Base-by-base conservation (phyloP, 2,329 filamentous ascomycete genomes). In the Trichoderma cornu-damae region DNA sequence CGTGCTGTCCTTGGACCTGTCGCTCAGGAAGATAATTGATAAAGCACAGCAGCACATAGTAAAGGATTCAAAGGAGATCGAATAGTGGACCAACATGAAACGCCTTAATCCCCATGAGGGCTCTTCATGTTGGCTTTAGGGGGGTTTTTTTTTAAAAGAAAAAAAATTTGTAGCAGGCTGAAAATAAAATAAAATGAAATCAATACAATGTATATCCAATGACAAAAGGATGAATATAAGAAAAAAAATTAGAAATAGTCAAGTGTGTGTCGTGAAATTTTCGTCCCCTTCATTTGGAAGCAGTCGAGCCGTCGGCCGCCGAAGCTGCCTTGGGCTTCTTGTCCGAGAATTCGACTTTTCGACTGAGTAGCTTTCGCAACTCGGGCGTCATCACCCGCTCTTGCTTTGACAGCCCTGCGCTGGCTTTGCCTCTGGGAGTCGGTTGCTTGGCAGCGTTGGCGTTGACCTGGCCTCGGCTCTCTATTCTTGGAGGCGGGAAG, bases 401-500 rank as follows among this genome's bases (percentile, higher is more conserved):
- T 7, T 69, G 63, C 54, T 69, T 63, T 4, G 67, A 60, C 56
- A 69, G 60, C 3, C 68, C 65, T 4, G 63, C 64, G 32, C 72
- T 73, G n/a, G 68, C 69, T 53, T 77, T 77, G 14, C 70, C 75
- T 50, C 72, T 72, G 57, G 57, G 57, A 40, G 34, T 37, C 52
- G 26, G 61, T 37, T 32, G 18, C 38, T 18, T 40, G 7, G 40
- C 28, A 20, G 37, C 12, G 42, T 30, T 48, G 42, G 53, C 4
- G 37, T 38, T 20, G 7, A 54, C 20, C 16, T 43, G 58, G 28
- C 46, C 64, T 47, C 54, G 57, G 53, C 57, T 61, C 48, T 61
- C 53, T 53, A 54, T 61, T 43, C 66, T 74, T 68, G 58, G 84
- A 0, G 77, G 75, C 0, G 91, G 91, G 64, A 96, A 95, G 67